Conservation (phyloP, 805 yeast genomes). For the Zygosaccharomyces pseudorouxii region DNA sequence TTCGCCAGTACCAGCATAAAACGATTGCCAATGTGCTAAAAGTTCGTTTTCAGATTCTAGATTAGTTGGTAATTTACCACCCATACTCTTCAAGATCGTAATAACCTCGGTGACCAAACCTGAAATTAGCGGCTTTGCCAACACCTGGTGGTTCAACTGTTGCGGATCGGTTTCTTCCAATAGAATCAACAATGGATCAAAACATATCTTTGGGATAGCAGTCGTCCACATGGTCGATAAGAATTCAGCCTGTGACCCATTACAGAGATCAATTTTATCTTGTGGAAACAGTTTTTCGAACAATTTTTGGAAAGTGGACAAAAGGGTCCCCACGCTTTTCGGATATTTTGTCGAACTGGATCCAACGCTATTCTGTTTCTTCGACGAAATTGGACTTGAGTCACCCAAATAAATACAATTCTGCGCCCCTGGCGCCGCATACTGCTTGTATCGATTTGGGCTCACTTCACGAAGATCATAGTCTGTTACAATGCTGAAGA, state of each 20-base stretch:
- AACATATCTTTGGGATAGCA: conserved; percentile 71
- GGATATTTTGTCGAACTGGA: conserved; percentile 19
- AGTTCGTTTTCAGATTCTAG: conserved; percentile 62
- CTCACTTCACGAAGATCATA: conserved; percentile 46
- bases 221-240: conserved; percentile 79
- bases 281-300: conserved; percentile 32
- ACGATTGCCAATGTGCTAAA: conserved; percentile 48
- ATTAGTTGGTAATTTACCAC: conserved; percentile 57
- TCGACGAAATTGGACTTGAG: conserved; percentile 12
- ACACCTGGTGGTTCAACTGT: conserved; percentile 55
- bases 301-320: conserved; percentile 31
- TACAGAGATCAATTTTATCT: conserved; percentile 38
- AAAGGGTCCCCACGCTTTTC: conserved; percentile 17
- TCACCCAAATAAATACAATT: conserved; percentile 46
- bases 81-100: conserved; percentile 71
- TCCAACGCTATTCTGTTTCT: conserved; percentile 9
- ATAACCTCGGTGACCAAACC: conserved; percentile 75
- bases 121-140: conserved; percentile 79
- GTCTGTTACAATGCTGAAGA: conserved; percentile 59
- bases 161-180: conserved; percentile 67
- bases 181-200: conserved; percentile 69
- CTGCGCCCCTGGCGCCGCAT: conserved; percentile 26
- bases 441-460: conserved; percentile 34
- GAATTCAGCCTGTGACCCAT: conserved; percentile 42
- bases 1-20: conserved; percentile 41